phyloP scores from a whole-genome alignment of 192 early-diverging fungal species.

The Pilaira anomala region DNA sequence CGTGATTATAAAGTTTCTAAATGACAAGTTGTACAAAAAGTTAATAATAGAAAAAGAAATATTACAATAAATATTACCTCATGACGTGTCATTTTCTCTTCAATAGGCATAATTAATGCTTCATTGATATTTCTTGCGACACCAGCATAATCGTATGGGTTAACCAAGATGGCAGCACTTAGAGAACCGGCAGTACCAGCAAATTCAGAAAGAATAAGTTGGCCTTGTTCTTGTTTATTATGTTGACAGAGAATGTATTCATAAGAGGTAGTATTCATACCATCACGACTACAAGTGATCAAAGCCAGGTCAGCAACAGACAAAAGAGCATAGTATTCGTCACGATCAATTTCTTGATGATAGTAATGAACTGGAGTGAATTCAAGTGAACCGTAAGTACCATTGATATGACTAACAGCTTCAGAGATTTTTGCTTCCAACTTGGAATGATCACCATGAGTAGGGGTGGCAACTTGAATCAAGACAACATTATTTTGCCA shows the following conservation, averaged over 20 bases:
- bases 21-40: slow-evolving; percentile 4
- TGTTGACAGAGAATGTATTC: slow-evolving; percentile 96
- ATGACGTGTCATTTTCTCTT: slow-evolving; percentile 64
- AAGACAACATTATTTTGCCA: slow-evolving; percentile 93
- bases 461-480: slow-evolving; percentile 94
- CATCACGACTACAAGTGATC: slow-evolving; percentile 94
- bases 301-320: slow-evolving; percentile 90
- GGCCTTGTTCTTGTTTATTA: slow-evolving; percentile 66
- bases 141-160: slow-evolving; percentile 84
- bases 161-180: slow-evolving; percentile 79
- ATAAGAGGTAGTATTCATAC: slow-evolving; percentile 96
- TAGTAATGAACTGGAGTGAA: slow-evolving; percentile 94
- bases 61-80: slow-evolving; percentile 36
- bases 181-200: slow-evolving; percentile 91
- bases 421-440: slow-evolving; percentile 87
- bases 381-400: slow-evolving; percentile 89
- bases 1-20: slow-evolving; percentile 69
- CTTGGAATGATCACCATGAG: slow-evolving; percentile 64
- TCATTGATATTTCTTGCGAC: slow-evolving; percentile 78
- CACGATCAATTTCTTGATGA: slow-evolving; percentile 88
- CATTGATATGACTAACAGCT: slow-evolving; percentile 89
- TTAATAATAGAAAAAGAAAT: not conserved
- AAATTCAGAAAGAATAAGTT: slow-evolving; percentile 94
- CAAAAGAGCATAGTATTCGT: slow-evolving; percentile 97
- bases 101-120: slow-evolving; percentile 59